Percentiles rank a stretch among this genome's conserved stretches.
Conservation (phyloP, 31 red algal species). For the Bonnemaisonia californica region DNA sequence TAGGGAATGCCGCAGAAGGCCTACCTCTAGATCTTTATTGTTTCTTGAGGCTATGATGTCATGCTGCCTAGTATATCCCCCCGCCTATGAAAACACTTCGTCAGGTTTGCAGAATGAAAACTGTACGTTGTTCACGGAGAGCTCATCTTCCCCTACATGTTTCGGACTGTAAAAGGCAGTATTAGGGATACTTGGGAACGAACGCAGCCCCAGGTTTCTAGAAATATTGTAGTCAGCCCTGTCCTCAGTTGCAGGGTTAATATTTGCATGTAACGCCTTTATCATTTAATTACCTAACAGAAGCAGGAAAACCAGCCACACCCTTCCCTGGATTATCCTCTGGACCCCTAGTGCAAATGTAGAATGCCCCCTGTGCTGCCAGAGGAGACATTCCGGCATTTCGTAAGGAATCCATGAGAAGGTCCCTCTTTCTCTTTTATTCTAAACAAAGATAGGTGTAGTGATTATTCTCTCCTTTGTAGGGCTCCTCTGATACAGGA, state of each 20-base stretch:
- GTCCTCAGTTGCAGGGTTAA: constrained; percentile 66
- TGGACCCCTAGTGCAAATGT: constrained; percentile 70
- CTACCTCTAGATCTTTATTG: too few relatives aligned
- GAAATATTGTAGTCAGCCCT: constrained; percentile 86
- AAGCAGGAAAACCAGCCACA: constrained; percentile 36
- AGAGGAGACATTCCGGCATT: constrained; percentile 72
- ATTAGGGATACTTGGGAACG: constrained; percentile 80
- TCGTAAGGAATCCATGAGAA: constrained; percentile 47
- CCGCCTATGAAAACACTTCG: constrained; percentile 72
- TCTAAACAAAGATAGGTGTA: constrained; percentile 53
- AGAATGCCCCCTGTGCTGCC: constrained; percentile 88
- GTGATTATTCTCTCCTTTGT: constrained; percentile 57
- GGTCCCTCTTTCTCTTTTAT: constrained; percentile 74
- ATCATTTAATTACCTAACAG: constrained; percentile 16
- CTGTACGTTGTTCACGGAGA: constrained; percentile 51
- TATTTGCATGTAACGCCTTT: constrained; percentile 42
- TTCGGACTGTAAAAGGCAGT: constrained; percentile 74
- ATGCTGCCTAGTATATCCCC: constrained; percentile 28
- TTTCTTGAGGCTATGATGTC: too few relatives aligned
- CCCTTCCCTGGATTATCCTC: constrained; percentile 27
- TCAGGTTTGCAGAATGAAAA: constrained; percentile 97
- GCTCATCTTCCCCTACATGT: constrained; percentile 29
- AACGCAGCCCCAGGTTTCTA: constrained; percentile 53
- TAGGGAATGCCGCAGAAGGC: too few relatives aligned
- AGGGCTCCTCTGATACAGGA: constrained; percentile 46